phyloP scores from a whole-genome alignment of 2,329 filamentous ascomycete genomes.

The Fusarium torulosum region DNA sequence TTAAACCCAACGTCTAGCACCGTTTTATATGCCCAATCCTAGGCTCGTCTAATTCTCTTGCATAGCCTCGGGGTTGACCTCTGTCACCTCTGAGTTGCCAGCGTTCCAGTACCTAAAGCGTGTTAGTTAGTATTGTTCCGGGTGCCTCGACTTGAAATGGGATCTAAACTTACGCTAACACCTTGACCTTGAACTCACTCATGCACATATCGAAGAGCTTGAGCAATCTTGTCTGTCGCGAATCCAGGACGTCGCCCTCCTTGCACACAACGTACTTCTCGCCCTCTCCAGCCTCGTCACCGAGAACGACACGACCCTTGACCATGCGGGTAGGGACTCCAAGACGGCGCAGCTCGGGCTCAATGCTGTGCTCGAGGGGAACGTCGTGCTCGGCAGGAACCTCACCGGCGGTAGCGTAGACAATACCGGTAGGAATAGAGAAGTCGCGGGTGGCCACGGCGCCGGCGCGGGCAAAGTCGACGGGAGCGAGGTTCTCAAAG shows the following conservation, averaged over 20 bases:
- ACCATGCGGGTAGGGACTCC: conserved; percentile 90
- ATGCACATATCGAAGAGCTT: conserved; percentile 94
- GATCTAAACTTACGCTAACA: conserved; percentile 73
- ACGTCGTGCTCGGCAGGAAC: conserved; percentile 85
- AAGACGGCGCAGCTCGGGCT: conserved; percentile 89
- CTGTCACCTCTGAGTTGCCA: conserved; percentile 69
- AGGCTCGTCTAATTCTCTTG: conserved; percentile 47
- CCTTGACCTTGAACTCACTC: conserved; percentile 87
- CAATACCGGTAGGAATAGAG: conserved; percentile 83
- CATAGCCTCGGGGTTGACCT: conserved; percentile 59
- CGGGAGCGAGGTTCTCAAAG: conserved; percentile 78
- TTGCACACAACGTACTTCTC: conserved; percentile 82
- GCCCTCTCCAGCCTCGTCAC: conserved; percentile 65
- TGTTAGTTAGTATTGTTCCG: conserved; percentile 29
- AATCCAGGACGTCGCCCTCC: conserved; percentile 87
- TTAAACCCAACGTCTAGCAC: conserved; percentile 47
- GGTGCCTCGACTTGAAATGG: background rate
- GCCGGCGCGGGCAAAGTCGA: conserved; percentile 93
- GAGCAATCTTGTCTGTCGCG: conserved; percentile 89
- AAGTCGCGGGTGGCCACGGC: conserved; percentile 80
- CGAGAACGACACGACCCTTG: conserved; percentile 86
- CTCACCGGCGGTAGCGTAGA: conserved; percentile 85
- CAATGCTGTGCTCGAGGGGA: conserved; percentile 86
- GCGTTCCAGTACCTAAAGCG: conserved; percentile 70
- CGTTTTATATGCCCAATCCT: conserved; percentile 29